These are phyloP conservation scores for Geotrichum australiense DNA, from an alignment of 1,139 yeast species.

Conservation along the genomic window DNA sequence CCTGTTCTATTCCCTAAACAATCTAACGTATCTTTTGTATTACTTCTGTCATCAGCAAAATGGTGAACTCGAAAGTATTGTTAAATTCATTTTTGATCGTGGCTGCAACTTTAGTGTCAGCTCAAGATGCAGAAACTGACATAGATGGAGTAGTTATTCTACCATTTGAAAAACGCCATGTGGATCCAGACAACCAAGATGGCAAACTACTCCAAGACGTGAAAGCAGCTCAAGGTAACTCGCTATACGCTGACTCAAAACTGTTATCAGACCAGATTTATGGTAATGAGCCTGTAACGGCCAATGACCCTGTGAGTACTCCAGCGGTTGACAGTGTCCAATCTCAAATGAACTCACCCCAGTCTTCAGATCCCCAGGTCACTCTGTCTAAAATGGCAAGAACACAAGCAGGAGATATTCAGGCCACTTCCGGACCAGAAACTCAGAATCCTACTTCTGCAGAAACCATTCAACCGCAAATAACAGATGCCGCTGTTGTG, in stretches of 20 bases:
- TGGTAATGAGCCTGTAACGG: not conserved
- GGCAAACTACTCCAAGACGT: too few species aligned
- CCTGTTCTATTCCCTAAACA: not conserved
- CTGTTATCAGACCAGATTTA: not conserved
- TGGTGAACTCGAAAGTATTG: not conserved
- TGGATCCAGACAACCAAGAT: not conserved
- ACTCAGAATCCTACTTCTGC: too few species aligned
- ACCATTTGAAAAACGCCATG: constrained; percentile 1
- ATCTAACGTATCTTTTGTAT: not conserved
- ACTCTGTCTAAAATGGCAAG: too few species aligned
- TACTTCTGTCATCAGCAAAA: not conserved
- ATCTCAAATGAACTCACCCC: too few species aligned
- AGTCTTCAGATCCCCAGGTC: too few species aligned
- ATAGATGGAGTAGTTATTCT: constrained; percentile 1
- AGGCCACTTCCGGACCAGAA: too few species aligned
- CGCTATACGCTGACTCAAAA: not conserved
- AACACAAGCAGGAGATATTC: too few species aligned
- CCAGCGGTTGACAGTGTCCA: not conserved
- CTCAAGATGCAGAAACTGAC: constrained; percentile 1
- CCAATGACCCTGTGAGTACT: not conserved
- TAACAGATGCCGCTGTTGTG: too few species aligned
- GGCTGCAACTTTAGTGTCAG: not conserved
- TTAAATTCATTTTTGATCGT: not conserved
- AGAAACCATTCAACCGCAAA: too few species aligned
- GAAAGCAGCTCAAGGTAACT: too few species aligned